Conservation (phyloP, 345 rosid genomes). For the Clausena lansium region DNA sequence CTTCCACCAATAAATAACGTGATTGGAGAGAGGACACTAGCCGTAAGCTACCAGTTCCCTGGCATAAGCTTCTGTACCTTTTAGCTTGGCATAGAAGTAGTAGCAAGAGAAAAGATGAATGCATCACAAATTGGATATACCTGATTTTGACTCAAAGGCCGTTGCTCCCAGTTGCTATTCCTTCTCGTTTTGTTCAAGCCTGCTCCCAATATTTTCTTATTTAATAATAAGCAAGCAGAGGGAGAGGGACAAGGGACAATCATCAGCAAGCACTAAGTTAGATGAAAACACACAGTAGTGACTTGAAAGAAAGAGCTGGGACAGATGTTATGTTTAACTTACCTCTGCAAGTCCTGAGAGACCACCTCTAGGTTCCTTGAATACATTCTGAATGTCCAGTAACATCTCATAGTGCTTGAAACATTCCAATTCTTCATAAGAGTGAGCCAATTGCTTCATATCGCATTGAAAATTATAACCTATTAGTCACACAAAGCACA, state of each 20-base stretch:
- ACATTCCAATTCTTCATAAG: slow-evolving; percentile 73
- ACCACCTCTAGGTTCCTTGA: slow-evolving; percentile 71
- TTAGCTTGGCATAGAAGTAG: background rate
- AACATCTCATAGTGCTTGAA: slow-evolving; percentile 82
- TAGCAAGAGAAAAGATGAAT: background rate
- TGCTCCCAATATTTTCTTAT: slow-evolving; percentile 82
- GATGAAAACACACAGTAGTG: background rate
- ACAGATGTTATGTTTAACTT: slow-evolving; percentile 14
- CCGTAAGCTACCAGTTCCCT: background rate
- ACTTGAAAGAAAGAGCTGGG: slow-evolving; percentile 10
- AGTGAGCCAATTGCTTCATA: slow-evolving; percentile 54
- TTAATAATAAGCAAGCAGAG: background rate
- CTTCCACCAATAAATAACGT: background rate
- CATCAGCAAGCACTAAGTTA: background rate
- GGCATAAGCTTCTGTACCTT: background rate
- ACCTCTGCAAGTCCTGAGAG: slow-evolving; percentile 85
- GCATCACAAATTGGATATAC: slow-evolving; percentile 30
- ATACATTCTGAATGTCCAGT: slow-evolving; percentile 74
- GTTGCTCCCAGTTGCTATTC: slow-evolving; percentile 84
- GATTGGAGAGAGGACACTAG: no score
- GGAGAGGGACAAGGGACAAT: background rate
- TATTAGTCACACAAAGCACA: slow-evolving; percentile 24
- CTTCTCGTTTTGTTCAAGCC: slow-evolving; percentile 88
- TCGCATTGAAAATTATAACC: slow-evolving; percentile 93
- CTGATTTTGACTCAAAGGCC: slow-evolving; percentile 81